Base-by-base conservation (phyloP, 2,329 filamentous ascomycete genomes). In the Coleophoma eucalyptorum region DNA sequence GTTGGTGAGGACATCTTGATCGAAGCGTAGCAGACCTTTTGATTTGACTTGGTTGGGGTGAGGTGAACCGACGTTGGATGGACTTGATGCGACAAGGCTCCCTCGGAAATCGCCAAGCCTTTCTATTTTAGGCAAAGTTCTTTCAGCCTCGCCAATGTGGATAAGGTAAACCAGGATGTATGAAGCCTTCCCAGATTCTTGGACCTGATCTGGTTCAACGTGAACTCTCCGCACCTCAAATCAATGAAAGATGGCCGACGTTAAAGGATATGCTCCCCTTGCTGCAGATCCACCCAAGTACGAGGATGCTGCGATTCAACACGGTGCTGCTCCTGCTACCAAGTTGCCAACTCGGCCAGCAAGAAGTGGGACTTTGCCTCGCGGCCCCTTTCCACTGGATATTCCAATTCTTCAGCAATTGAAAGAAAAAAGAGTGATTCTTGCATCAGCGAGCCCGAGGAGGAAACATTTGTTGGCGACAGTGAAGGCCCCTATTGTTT, bases 371-470 rank as follows among this genome's bases (percentile, higher is more conserved):
- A 53, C 60, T 16, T 31, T 58, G 34, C 59, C 58, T 16, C 58
- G 61, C 20, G 76, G 76, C 13, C 82, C 83, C 7, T 75, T 81
- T 41, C 88, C 89, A 1, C 81, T 97, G 55, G 80, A 90, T 54
- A 78, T 97, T 16, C 92, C 93, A 15, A 85, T 91, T 50, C 75
- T 99, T 52, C 81, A 81, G 61, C 77, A 86, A 62, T 81, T 99
- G 57, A 84, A 87, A 63, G 80, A 80, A 49, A 90, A 89, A 68
- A 80, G 93, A 57, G 84, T 96, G 5, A 89, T 99, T 59, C 85
- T 99, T 26, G 94, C 94, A 48, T 97, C 92, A 2, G 84, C 88
- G 18, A 97, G 92, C 1, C 94, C 94, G 0, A 80, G 94, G 42
- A 81, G 94, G 49, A 88, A 86, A 68, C 86, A 89, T 56, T 82